Conservation (phyloP, 108 stramenopile genomes). For the Skeletonema menzelii region DNA sequence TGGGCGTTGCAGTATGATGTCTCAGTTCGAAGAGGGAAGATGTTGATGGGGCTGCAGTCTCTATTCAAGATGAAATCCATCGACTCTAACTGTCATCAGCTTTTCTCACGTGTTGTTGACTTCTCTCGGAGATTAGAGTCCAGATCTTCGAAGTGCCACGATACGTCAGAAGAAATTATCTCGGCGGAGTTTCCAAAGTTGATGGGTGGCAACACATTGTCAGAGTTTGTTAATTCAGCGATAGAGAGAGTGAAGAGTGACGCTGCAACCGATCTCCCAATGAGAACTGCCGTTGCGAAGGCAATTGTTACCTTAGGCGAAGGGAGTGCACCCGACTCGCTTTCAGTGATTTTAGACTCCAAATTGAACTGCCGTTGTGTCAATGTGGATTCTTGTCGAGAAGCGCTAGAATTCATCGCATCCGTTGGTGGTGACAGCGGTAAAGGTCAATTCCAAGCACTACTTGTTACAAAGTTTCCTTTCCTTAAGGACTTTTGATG, state of each 20-base stretch:
- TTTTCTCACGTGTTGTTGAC: conserved; percentile 69
- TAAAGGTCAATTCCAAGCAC: conserved; percentile 17
- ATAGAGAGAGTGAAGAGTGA: conserved; percentile 39
- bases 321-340: conserved; percentile 40
- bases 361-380: conserved; percentile 54
- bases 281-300: conserved; percentile 63
- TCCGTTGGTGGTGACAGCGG: conserved; percentile 1
- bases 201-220: conserved; percentile 43
- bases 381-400: conserved; percentile 50
- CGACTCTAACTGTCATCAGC: conserved; percentile 44
- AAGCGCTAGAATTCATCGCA: conserved; percentile 49
- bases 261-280: conserved; percentile 42
- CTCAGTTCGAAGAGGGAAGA: conserved; percentile 86
- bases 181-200: conserved; percentile 52
- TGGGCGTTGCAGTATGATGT: conserved; percentile 92
- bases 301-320: conserved; percentile 53
- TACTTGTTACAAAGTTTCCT: conserved; percentile 26
- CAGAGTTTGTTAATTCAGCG: conserved; percentile 54
- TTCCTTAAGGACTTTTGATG: conserved; percentile 32
- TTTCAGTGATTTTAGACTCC: conserved; percentile 52
- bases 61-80: conserved; percentile 60
- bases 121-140: conserved; percentile 50
- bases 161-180: conserved; percentile 50
- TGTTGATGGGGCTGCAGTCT: conserved; percentile 68
- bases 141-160: conserved; percentile 22